Percentiles rank a stretch among this genome's conserved stretches.
These are phyloP conservation scores for Pseudogymnoascus sp. DNA, from an alignment of 2,329 filamentous ascomycete genomes.

Conservation along the genomic window DNA sequence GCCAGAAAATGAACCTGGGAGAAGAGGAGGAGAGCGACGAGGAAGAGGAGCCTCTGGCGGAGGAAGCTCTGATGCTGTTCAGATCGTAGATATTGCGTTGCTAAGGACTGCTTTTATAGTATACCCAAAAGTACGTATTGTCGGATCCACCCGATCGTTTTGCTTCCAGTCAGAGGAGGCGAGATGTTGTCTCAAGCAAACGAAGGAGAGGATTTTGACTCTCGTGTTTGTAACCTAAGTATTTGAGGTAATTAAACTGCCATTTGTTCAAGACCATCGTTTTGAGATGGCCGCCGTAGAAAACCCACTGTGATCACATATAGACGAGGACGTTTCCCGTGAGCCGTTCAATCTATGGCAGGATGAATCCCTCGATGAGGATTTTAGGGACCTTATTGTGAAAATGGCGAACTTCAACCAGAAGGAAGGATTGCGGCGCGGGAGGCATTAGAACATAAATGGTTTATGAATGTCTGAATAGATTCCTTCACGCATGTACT, in stretches of 20 bases:
- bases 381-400: neutral
- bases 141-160: neutral
- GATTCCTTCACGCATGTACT: neutral
- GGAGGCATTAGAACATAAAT: neutral
- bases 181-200: neutral
- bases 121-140: neutral
- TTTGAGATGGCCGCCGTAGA: neutral
- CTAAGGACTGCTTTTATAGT: neutral
- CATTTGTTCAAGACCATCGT: neutral
- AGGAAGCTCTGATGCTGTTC: slow-evolving; percentile 28
- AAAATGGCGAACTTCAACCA: neutral
- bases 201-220: neutral
- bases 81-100: slow-evolving; percentile 18
- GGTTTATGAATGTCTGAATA: neutral
- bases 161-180: neutral
- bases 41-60: slow-evolving; percentile 34
- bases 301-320: neutral
- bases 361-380: neutral
- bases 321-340: neutral
- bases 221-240: neutral
- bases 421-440: neutral
- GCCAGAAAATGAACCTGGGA: slow-evolving; percentile 57
- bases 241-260: neutral
- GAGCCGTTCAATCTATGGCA: neutral
- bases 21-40: slow-evolving; percentile 48